Base-by-base conservation (phyloP, 2,329 filamentous ascomycete genomes). In the Phyllosticta citriasiana region DNA sequence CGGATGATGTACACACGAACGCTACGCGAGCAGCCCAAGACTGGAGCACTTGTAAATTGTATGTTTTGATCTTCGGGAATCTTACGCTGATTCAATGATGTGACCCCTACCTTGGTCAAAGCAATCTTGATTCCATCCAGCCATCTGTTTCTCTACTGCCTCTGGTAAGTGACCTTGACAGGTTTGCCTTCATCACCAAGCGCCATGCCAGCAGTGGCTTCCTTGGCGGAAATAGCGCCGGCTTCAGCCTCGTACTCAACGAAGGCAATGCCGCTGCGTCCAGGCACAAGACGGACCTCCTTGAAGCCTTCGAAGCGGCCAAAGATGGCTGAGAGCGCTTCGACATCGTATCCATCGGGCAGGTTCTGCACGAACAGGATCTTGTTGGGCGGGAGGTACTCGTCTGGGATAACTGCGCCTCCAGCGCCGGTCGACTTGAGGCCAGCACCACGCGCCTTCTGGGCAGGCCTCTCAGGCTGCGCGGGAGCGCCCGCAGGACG, bases 381-480 rank as follows among this genome's bases (percentile, higher is more conserved):
- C 79, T 96, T 97, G 83, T 97, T 97, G 40, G 94, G 93, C 3
- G 93, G 93, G 3, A 97, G 84, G 74, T 96, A 97, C 77, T 99
- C 94, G 82, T 97, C 94, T n/a, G 92, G 91, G 19, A 97, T 87
- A 60, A 91, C 87, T 10, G 88, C 82, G 3, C 87, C 80, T 1
- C 85, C 81, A 14, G 84, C 80, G 5, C 85, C 82, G 62, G 84
- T 85, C 4, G 89, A 84, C 73, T 95, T 95, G 77, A 93, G 84
- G 35, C 89, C 89, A 25, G 83, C 79, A 52, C 85, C 85, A 68
- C 86, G 51, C 25, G 83, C 81, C 16, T 86, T 81, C 78, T 93
- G 93, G 60, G 83, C 78, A 0, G 88, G 84, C 56, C 88, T 84
- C n/a, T 77, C 69, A 52, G 76, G 77, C 58, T 73, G 70, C 19